phyloP scores from a whole-genome alignment of 2,329 filamentous ascomycete genomes.

The Penicillium freii region DNA sequence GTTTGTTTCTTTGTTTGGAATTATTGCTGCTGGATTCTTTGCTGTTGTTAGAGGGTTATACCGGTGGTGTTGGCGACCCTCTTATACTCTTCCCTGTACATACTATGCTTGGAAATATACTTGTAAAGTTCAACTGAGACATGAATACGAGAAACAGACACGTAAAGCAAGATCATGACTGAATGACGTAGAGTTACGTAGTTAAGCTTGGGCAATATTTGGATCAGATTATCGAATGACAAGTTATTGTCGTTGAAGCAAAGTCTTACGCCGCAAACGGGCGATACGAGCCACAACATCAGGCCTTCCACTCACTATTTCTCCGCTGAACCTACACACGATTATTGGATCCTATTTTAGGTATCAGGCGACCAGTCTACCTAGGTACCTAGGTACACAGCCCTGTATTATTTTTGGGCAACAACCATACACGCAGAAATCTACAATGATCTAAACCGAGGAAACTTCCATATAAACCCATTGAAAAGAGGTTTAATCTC shows the following conservation, averaged over 20 bases:
- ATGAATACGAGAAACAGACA: not conserved
- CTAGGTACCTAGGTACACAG: not conserved
- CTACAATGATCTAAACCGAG: no score
- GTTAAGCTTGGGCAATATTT: not conserved
- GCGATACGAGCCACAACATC: not conserved
- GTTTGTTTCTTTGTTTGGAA: not conserved
- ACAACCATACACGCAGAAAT: not conserved
- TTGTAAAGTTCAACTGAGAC: not conserved
- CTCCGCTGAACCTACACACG: no score
- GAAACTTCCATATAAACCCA: not conserved
- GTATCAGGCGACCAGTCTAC: not conserved
- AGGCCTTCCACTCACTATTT: not conserved
- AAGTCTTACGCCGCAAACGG: not conserved
- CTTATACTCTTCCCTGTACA: not conserved
- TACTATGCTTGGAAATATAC: not conserved
- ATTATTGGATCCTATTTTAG: not conserved
- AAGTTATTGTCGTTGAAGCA: not conserved
- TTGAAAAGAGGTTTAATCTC: not conserved
- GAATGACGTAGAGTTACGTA: conserved; percentile 4
- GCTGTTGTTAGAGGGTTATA: not conserved
- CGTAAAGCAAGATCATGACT: not conserved
- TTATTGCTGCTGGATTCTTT: not conserved
- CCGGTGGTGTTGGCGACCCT: not conserved
- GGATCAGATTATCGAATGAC: not conserved
- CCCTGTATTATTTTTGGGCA: not conserved